Conservation (phyloP, 208 protist species). For the Crithidia bombi region DNA sequence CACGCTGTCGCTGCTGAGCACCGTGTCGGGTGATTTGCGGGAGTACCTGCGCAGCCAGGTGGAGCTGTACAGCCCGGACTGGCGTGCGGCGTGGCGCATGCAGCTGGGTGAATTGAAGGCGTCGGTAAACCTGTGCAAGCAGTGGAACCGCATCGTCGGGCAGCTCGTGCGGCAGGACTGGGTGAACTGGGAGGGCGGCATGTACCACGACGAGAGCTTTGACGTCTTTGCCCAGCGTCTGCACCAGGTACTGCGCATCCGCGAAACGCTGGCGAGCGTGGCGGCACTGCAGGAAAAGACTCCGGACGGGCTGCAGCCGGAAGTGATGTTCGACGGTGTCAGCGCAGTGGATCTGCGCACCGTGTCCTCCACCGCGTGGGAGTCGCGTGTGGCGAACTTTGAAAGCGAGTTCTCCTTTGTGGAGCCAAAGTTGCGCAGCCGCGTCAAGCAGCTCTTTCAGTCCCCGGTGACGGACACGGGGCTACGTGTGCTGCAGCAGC, state of each 20-base stretch:
- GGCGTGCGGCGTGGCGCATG: constrained; percentile 85
- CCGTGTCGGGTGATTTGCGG: constrained; percentile 83
- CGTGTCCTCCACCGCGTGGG: constrained; percentile 55
- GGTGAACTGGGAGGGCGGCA: constrained; percentile 75
- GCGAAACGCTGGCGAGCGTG: constrained; percentile 56
- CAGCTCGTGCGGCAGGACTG: constrained; percentile 65
- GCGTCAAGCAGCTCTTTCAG: constrained; percentile 66
- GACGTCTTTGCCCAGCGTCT: constrained; percentile 66
- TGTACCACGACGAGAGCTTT: constrained; percentile 77
- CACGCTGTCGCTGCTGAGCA: constrained; percentile 79
- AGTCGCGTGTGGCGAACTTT: constrained; percentile 62
- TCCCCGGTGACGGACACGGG: constrained; percentile 34
- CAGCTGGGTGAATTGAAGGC: constrained; percentile 50
- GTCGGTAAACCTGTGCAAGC: constrained; percentile 61
- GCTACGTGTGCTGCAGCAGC: constrained; percentile 57
- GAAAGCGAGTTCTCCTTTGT: constrained; percentile 87
- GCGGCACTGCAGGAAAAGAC: constrained; percentile 43
- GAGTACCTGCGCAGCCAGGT: constrained; percentile 85
- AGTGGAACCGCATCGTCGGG: constrained; percentile 66
- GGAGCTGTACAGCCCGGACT: constrained; percentile 70
- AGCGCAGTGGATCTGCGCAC: constrained; percentile 65
- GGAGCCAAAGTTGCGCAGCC: constrained; percentile 68
- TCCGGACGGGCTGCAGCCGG: constrained; percentile 63
- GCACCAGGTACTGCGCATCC: constrained; percentile 73
- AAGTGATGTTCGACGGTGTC: constrained; percentile 75